phyloP scores from a whole-genome alignment of 768 basidiomycete species.

The Dentipellis sp. region DNA sequence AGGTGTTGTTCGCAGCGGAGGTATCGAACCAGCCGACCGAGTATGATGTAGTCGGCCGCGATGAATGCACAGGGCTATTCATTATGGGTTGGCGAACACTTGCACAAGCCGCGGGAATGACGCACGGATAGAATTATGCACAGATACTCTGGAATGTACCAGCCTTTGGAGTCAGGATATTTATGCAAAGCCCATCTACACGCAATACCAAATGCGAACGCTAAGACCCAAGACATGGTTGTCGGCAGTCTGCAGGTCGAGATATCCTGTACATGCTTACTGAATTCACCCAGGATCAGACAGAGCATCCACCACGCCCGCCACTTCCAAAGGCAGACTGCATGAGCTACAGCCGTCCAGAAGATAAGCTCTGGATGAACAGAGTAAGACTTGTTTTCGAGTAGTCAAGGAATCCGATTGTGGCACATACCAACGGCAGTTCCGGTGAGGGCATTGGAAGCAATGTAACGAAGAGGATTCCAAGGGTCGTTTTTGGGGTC shows the following conservation, averaged over 20 bases:
- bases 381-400: neutral
- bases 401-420: neutral
- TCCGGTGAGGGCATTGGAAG: constrained; percentile 40
- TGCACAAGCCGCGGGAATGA: neutral
- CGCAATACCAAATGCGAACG: constrained; percentile 47
- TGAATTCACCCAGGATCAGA: constrained; percentile 51
- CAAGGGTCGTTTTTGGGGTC: constrained; percentile 44
- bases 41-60: constrained; percentile 58
- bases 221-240: constrained; percentile 22
- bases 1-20: constrained; percentile 39
- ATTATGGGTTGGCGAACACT: neutral
- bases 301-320: constrained; percentile 13
- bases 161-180: constrained; percentile 40
- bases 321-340: constrained; percentile 9
- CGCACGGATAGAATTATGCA: constrained; percentile 51
- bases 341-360: neutral
- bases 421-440: constrained; percentile 33
- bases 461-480: constrained; percentile 48
- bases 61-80: constrained; percentile 66
- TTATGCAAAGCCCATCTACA: constrained; percentile 46
- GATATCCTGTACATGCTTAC: constrained; percentile 18
- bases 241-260: neutral
- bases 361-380: constrained; percentile 1
- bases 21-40: constrained; percentile 49
- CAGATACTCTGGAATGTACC: constrained; percentile 49